Evolutionary conservation across 345 rosid species (phyloP), one percentile per base, ranked within the genome.

Genomic region (Corchorus olitorius): DNA sequence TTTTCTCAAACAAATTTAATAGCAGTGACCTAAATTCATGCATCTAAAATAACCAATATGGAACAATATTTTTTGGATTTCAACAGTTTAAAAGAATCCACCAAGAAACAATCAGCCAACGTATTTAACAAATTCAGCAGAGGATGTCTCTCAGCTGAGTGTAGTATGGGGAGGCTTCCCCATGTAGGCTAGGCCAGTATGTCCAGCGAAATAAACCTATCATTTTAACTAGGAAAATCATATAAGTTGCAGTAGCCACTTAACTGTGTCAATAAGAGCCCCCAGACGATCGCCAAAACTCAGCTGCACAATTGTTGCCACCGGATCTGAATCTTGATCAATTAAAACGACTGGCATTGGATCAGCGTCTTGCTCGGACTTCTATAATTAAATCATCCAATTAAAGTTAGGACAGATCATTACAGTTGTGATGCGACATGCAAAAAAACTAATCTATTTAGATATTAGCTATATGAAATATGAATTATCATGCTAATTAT

Each of bases 281-380:
- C 99, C 99, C 72, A 96, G 89, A 73, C 98, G 98, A 87, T 96
- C 96, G 75, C 99, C 99, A 78, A 93, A 92, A 84, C 98, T 92
- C 77, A 96, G 86, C 73, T 96, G 91, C 37, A 96, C 98, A 78
- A 88, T 82, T 4, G 97, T 93, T 69, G 97, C 91, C 59, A 91
- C 89, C 65, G 93, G 84, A 88, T 90, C 93, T 15, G 98, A 88
- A 83, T 96, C 98, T 81, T 93, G 98, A 81, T 92, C 97, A 35
- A 93, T 93, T 75, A 89, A 81, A 80, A 96, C 97, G 62, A 89
- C 81, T n/a, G 93, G 92, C 87, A 79, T 88, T 59, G 94, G 91
- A 78, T 81, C 89, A 76, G 75, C 87, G 84, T 85, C 89, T 20
- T 81, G 85, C 53, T 89, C 92, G 4, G 82, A 77, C 74, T 78